A percentile compares a stretch with the other conserved stretches of the same genome.
Conservation (phyloP, 176 grass and related monocot genomes). For the Olyra latifolia region DNA sequence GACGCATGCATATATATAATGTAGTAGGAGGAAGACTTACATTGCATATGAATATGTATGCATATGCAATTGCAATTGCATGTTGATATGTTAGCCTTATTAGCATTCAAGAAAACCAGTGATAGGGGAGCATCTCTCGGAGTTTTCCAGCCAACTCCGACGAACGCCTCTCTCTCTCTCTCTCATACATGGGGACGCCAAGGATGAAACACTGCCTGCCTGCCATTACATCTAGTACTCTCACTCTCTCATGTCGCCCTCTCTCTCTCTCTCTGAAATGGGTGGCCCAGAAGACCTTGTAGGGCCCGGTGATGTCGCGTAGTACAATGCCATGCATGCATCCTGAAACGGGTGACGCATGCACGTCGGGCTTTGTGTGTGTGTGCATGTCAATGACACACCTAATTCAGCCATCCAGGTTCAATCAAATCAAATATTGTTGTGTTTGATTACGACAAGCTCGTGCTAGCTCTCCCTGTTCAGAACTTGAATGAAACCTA, state of each 20-base stretch:
- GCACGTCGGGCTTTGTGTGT: background rate
- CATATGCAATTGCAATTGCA: background rate
- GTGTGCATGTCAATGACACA: background rate
- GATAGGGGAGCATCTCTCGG: background rate
- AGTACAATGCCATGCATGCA: conserved; percentile 22
- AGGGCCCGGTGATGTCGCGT: conserved; percentile 3
- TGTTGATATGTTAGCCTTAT: background rate
- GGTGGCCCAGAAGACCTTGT: background rate
- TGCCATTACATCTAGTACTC: background rate
- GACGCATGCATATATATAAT: background rate
- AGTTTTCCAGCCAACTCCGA: background rate
- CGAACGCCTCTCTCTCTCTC: background rate
- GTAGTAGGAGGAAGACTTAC: background rate
- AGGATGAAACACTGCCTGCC: conserved; percentile 15
- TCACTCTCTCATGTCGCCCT: background rate
- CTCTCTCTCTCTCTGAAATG: background rate
- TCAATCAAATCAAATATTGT: conserved; percentile 11
- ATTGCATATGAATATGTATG: too few species aligned
- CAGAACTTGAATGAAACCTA: conserved; percentile 17
- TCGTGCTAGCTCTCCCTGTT: background rate
- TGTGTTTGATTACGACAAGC: conserved; percentile 14
- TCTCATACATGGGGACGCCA: conserved; percentile 23
- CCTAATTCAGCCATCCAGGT: conserved; percentile 24
- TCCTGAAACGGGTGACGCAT: background rate
- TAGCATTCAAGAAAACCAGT: conserved; percentile 10